Evolutionary conservation across 257 asterid species (phyloP), one percentile per base, ranked within the genome.

Genomic region (Avicennia marina): DNA sequence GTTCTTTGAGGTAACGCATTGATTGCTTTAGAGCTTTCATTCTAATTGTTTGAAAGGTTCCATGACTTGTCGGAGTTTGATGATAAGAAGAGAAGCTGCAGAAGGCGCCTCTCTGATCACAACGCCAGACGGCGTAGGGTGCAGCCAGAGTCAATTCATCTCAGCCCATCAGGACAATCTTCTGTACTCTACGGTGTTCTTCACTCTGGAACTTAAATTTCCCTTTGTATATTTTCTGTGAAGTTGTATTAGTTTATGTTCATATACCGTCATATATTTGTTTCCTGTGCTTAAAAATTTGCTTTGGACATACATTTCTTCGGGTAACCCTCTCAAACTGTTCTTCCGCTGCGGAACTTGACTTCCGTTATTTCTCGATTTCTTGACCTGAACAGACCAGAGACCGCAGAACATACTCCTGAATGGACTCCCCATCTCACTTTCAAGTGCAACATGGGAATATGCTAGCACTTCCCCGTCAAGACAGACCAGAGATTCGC

Each of bases 71-170:
- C 75, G 44, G 94, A 85, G 75, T 89, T 89, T 70, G 95, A 89
- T 41, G 90, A 81, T 2, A 85, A 77, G 75, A 85, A 85, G 66
- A 75, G 95, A 50, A 85, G 95, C 72, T 85, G 96, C 31, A 75
- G 94, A 9, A 72, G 85, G 60, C 80, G 90, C 8, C 90, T 85
- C 31, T 85, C 85, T 6, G 94, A 82, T 57, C 96, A 89, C 65
- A 89, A 89, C 59, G 96, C 96, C 2, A 68, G 96, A 45, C 74
- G 96, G 52, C 89, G 94, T 9, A 68, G 82, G 70, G 79, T 80
- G 54, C 95, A 71, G 58, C 89, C 78, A 0, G 86, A 82, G 17
- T 59, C 79, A 0, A 48, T 72, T 59, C 87, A 70, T 22, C 66
- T 72, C 58, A 42, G 19, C 56, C 63, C 90, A 21, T 7, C 63